Evolutionary conservation across 805 yeast species (phyloP), one percentile per base, ranked within the genome.

Genomic region (Brettanomyces anomalus): DNA sequence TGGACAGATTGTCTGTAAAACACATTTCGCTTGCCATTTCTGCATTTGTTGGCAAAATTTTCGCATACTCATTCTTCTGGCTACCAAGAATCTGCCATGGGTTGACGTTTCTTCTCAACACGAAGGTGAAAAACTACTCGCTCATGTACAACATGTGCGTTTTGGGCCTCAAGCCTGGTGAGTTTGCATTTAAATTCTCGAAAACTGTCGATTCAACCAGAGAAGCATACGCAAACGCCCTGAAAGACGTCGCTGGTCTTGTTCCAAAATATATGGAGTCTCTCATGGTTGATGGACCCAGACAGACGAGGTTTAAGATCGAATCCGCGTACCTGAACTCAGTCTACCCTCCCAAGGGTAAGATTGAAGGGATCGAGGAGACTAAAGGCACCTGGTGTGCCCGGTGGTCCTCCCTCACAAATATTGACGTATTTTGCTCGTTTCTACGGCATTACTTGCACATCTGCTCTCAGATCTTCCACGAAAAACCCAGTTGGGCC

Each of bases 11-110:
- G 44, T 62, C 68, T 39, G 52, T 69, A 43, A 79, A 79, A 48
- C 66, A 66, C 19, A 63, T 79, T 10, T 68, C 85, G 0, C 58
- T 77, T n/a, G 67, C 81, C 5, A 59, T 74, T 17, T 67, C 77
- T 18, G 86, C 87, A 3, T 81, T 82, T 50, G 65, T 77, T 11
- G 90, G 90, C 5, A 82, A 83, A 52, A 71, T 79, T 3, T 72
- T 83, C 56, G 88, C 88, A 1, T 76, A 77, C 53, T 64, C 77
- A 3, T 83, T 71, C 48, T 72, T 74, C 55, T 62, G 68, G 46
- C 60, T 80, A 3, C 77, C 79, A 0, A 67, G 72, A 21, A 71
- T 81, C 4, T 74, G 82, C 15, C 68, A 68, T 40, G 80, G 81
- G 1, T 56, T 80, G 33, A 54, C 78, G 37, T 80, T 80, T 48